Evolutionary conservation across 306 rosid genomes (phyloP).

Genomic region (Dalbergia oliveri): DNA sequence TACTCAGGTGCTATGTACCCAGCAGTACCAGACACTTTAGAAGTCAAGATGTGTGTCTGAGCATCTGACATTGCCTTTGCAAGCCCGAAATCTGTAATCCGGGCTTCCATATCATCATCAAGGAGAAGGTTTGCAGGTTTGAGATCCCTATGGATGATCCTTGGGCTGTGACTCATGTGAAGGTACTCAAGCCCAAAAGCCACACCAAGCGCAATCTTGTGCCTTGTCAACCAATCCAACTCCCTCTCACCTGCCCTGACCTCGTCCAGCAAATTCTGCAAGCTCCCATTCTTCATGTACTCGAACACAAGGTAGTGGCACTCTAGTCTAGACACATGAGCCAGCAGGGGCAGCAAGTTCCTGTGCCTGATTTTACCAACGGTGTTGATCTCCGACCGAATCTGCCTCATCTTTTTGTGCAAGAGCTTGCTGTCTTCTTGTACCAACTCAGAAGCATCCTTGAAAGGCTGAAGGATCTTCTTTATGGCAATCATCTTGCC

Average conservation of each 20-base stretch:
- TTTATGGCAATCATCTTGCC: conserved; percentile 84
- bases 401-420: conserved; percentile 85
- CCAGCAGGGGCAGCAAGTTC: conserved; percentile 79
- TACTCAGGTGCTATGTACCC: conserved; percentile 95
- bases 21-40: conserved; percentile 80
- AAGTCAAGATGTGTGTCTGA: conserved; percentile 73
- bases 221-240: conserved; percentile 79
- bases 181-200: conserved; percentile 92
- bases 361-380: conserved; percentile 91
- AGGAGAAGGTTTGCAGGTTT: conserved; percentile 84
- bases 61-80: conserved; percentile 88
- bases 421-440: conserved; percentile 77
- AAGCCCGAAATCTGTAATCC: conserved; percentile 92
- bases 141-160: conserved; percentile 87
- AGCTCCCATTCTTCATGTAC: conserved; percentile 93
- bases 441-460: conserved; percentile 64
- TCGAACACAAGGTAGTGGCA: conserved; percentile 87
- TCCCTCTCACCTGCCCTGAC: conserved; percentile 53
- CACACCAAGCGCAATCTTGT: conserved; percentile 72
- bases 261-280: conserved; percentile 58
- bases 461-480: conserved; percentile 76
- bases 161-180: conserved; percentile 70
- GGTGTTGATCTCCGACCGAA: conserved; percentile 79
- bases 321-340: conserved; percentile 81
- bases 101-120: conserved; percentile 90